Evolutionary conservation across 2,329 filamentous ascomycete species (phyloP).

Genomic region (Talaromyces rugulosus): DNA sequence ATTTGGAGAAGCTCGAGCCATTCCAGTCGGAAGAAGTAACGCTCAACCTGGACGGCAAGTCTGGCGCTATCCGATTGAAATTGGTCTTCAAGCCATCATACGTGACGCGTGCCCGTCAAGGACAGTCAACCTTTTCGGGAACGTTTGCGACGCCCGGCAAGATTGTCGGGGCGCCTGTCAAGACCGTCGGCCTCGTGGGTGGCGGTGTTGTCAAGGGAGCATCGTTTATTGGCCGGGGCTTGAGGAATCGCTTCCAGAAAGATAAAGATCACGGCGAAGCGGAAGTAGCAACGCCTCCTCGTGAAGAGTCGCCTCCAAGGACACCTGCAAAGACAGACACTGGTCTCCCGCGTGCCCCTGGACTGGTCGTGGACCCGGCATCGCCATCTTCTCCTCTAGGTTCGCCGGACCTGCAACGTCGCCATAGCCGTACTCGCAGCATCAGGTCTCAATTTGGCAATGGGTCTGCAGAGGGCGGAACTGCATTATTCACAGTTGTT

Average conservation of each 20-base stretch:
- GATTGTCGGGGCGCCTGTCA: conserved; percentile 93
- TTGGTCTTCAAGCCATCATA: conserved; percentile 93
- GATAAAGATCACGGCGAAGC: conserved; percentile 54
- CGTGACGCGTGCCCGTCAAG: conserved; percentile 78
- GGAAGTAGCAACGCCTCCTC: conserved; percentile 14
- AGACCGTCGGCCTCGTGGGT: conserved; percentile 77
- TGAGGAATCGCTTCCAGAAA: conserved; percentile 54
- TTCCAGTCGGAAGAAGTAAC: conserved; percentile 74
- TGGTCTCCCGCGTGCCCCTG: conserved; percentile 17
- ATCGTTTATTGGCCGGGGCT: conserved; percentile 81
- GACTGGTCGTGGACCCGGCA: conserved; percentile 27
- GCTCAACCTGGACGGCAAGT: conserved; percentile 80
- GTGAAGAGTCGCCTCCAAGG: conserved; percentile 18
- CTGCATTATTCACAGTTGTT: conserved; percentile 74
- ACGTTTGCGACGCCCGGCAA: conserved; percentile 84
- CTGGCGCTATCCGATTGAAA: conserved; percentile 74
- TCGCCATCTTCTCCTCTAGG: conserved; percentile 17
- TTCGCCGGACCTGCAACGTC: conserved; percentile 20
- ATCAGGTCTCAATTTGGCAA: conserved; percentile 47
- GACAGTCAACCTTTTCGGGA: conserved; percentile 87
- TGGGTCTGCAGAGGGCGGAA: conserved; percentile 58
- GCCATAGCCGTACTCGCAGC: conserved; percentile 47
- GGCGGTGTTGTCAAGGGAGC: conserved; percentile 84
- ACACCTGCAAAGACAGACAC: conserved; percentile 15
- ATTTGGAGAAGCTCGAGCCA: conserved; percentile 75